These are phyloP conservation scores for Heliocybe sulcata DNA, from an alignment of 1,284 basidiomycete genomes.

Conservation along the genomic window DNA sequence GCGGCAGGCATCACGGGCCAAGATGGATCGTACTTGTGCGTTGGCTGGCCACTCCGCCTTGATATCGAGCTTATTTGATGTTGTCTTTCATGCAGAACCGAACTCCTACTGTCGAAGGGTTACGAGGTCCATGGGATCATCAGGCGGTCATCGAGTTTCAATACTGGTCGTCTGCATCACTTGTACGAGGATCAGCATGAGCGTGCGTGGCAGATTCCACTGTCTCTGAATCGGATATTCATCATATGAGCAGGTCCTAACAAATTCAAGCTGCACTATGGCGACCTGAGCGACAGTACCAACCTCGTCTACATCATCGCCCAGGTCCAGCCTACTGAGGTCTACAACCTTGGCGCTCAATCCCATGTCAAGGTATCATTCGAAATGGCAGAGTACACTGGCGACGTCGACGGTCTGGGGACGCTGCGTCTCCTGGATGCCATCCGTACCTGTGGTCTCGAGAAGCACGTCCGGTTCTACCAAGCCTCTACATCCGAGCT, in stretches of 20 bases:
- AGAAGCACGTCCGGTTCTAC: conserved; percentile 84
- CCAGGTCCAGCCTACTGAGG: conserved; percentile 84
- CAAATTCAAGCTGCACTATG: conserved; percentile 87
- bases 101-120: conserved; percentile 79
- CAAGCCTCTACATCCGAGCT: conserved; percentile 92
- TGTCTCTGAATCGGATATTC: neutral
- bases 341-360: conserved; percentile 95
- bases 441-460: conserved; percentile 85
- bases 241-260: conserved; percentile 42
- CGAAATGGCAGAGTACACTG: conserved; percentile 96
- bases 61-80: conserved; percentile 2
- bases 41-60: conserved; percentile 5
- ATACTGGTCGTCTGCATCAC: conserved; percentile 86
- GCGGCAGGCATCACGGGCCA: conserved; percentile 81
- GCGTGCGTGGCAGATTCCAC: conserved; percentile 34
- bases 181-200: conserved; percentile 85
- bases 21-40: conserved; percentile 85
- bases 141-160: conserved; percentile 90
- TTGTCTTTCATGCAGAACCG: conserved; percentile 44
- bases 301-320: conserved; percentile 93
- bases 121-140: conserved; percentile 93
- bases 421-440: conserved; percentile 90
- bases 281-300: conserved; percentile 87
- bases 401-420: conserved; percentile 87
- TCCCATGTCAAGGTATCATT: conserved; percentile 96